phyloP scores from a whole-genome alignment of 2,329 filamentous ascomycete genomes.

The Pseudogymnoascus sp. region DNA sequence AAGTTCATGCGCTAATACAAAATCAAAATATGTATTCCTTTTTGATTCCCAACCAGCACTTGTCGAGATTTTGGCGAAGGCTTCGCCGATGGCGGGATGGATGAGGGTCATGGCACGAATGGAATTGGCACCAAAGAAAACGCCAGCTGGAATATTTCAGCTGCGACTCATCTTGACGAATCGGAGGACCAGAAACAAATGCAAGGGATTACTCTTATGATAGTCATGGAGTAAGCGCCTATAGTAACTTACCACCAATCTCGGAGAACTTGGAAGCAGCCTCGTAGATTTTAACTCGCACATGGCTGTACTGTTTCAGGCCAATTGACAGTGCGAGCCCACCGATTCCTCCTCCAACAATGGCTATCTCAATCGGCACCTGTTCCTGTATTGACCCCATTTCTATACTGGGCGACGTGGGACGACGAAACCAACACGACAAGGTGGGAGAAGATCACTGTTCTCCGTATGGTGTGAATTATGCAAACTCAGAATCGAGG shows the following conservation, averaged over 20 bases:
- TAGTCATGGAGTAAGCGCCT: background rate
- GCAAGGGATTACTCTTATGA: background rate
- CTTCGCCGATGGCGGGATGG: slow-evolving; percentile 14
- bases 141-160: slow-evolving; percentile 11
- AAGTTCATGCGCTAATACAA: slow-evolving; percentile 1
- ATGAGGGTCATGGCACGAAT: slow-evolving; percentile 13
- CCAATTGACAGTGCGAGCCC: slow-evolving; percentile 17
- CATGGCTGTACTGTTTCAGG: slow-evolving; percentile 10
- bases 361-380: slow-evolving; percentile 13
- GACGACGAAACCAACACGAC: background rate
- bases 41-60: slow-evolving; percentile 9
- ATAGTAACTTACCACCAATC: slow-evolving; percentile 15
- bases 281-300: slow-evolving; percentile 19
- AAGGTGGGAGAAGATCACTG: background rate
- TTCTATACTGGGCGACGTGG: background rate
- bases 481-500: background rate
- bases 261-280: slow-evolving; percentile 14
- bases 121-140: slow-evolving; percentile 17
- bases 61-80: slow-evolving; percentile 12
- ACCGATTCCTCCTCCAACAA: slow-evolving; percentile 20
- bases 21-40: slow-evolving; percentile 10
- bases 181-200: background rate
- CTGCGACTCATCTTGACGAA: background rate
- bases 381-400: background rate
- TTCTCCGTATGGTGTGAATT: background rate